Percentiles rank a stretch among this genome's conserved stretches.
phyloP scores from a whole-genome alignment of 129 eudicot genomes.

The Calendula officinalis region DNA sequence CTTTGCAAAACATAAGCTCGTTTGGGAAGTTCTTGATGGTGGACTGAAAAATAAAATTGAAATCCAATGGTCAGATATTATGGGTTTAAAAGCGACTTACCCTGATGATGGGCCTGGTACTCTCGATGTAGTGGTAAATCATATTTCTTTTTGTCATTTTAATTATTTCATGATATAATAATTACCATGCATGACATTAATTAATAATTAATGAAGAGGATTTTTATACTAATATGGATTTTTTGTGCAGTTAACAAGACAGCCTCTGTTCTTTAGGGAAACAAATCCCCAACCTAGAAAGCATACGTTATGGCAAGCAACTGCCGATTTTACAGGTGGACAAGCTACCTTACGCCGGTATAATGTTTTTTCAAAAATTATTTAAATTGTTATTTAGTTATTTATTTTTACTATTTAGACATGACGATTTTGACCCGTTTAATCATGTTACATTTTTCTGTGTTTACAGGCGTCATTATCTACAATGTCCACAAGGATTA shows the following conservation, averaged over 20 bases:
- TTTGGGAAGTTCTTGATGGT: constrained; percentile 98
- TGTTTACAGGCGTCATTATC: constrained; percentile 65
- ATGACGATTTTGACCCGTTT: background rate
- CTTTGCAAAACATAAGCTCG: constrained; percentile 96
- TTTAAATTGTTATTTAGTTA: background rate
- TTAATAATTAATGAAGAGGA: background rate
- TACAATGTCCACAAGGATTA: constrained; percentile 72
- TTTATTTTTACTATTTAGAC: background rate
- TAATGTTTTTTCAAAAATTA: background rate
- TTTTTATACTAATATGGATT: constrained; percentile 1
- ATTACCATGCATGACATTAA: background rate
- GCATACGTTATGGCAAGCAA: constrained; percentile 76
- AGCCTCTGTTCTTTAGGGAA: constrained; percentile 42
- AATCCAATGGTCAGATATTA: constrained; percentile 95
- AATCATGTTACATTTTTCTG: background rate
- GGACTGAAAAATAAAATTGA: constrained; percentile 97
- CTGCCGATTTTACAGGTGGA: constrained; percentile 86
- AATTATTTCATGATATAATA: background rate
- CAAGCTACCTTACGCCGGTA: constrained; percentile 80
- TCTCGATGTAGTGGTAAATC: constrained; percentile 84
- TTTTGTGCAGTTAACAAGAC: constrained; percentile 36
- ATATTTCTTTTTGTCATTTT: background rate
- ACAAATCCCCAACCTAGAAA: constrained; percentile 44
- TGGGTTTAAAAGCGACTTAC: constrained; percentile 81
- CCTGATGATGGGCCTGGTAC: constrained; percentile 92